phyloP scores from a whole-genome alignment of 1,139 yeast genomes.

The Casaregolazyma lundiana region DNA sequence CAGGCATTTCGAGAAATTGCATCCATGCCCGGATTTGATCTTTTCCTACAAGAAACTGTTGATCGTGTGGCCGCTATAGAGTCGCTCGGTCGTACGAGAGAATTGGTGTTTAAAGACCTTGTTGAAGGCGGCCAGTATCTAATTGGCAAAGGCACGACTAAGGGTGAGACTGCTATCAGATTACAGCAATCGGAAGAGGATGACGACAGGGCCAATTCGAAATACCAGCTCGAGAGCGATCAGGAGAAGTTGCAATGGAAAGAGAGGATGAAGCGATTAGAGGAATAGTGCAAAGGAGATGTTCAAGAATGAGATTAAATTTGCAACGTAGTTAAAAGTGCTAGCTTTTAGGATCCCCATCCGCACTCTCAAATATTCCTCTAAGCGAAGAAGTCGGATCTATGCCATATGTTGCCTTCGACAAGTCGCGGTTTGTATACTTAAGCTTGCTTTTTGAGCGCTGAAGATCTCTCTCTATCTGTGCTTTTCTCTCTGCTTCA shows the following conservation, averaged over 20 bases:
- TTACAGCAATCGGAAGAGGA: conserved; percentile 25
- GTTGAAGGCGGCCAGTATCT: conserved; percentile 43
- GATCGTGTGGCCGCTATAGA: conserved; percentile 73
- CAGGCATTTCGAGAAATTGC: conserved; percentile 80
- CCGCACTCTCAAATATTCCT: not conserved
- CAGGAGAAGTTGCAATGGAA: conserved; percentile 23
- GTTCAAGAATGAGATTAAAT: not conserved
- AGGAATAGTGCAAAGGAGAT: not conserved
- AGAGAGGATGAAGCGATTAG: conserved; percentile 7
- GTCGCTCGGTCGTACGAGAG: conserved; percentile 75
- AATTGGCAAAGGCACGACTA: conserved; percentile 13
- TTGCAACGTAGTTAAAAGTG: not conserved
- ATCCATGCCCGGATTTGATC: conserved; percentile 64
- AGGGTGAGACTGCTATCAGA: conserved; percentile 18
- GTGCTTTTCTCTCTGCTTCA: not conserved
- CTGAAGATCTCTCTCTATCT: not conserved
- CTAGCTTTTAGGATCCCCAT: not conserved
- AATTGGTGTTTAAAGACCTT: conserved; percentile 69
- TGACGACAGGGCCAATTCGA: conserved; percentile 22
- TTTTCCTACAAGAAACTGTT: conserved; percentile 63
- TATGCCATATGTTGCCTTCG: conserved; percentile 1
- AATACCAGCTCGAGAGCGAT: conserved; percentile 17
- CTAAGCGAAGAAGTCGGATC: not conserved
- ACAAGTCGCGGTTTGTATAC: not conserved
- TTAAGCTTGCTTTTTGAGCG: conserved; percentile 5